Base-by-base conservation (phyloP, 176 grass and related monocot species). In the Phyllostachys edulis region DNA sequence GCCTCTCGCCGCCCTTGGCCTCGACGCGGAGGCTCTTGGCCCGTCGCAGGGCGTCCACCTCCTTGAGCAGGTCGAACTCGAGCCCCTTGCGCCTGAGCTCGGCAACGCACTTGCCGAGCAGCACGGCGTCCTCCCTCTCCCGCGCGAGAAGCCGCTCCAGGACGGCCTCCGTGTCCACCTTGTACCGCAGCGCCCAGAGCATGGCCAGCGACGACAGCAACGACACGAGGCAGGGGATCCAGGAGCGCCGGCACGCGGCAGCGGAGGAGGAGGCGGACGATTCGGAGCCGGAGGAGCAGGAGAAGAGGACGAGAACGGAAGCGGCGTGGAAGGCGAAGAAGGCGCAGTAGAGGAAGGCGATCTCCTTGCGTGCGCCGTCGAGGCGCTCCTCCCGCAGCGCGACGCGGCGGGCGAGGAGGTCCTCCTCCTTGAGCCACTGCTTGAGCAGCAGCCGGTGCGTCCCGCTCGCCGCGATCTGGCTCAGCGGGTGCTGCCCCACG, bases 371-470 rank as follows among this genome's bases (percentile, higher is more conserved):
- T 0, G 88, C 87, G 17, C 89, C 89, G 62, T 94, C 90, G 38
- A 94, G 80, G 78, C 92, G 92, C 9, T 82, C 84, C 88, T 97
- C 95, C 66, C 87, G 85, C 81, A 97, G 95, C 75, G 92, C 85
- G 75, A 97, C 83, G 81, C 92, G 95, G 29, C 81, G 90, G 36
- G 87, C 80, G 50, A 97, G 85, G 75, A 93, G 84, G 64, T 94
- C 90, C 87, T 94, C 88, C 85, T 94, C 92, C 88, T 94, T 97
- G 10, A 94, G 62, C 92, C 95, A 97, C 68, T 94, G 92, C 84
- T 97, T 94, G 6, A 97, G 88, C 80, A 97, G 95, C 63, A 97
- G 95, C 20, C 86, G 86, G 92, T 97, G 95, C n/a, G 92, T 94
- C 6, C 78, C 69, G 82, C 88, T 94, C 66, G 63, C 84, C 2